These are phyloP conservation scores for Lantana camara DNA, from an alignment of 257 asterid genomes.

Conservation along the genomic window DNA sequence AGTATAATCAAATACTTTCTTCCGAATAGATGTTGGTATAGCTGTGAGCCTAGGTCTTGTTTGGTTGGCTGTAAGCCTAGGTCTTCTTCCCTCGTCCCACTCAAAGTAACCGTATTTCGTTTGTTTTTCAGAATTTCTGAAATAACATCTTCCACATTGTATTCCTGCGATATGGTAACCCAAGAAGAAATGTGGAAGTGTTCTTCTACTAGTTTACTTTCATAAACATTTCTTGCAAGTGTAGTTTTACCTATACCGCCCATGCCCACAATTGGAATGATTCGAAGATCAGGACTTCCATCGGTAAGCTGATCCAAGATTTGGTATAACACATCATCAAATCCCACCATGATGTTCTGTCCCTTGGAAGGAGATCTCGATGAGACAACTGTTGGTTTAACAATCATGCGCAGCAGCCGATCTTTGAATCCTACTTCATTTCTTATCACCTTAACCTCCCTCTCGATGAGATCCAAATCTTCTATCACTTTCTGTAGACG, in stretches of 20 bases:
- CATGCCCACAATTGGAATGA: constrained; percentile 26
- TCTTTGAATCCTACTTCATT: background rate
- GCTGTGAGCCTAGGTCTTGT: too few relatives aligned
- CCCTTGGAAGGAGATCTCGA: background rate
- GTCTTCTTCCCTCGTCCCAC: background rate
- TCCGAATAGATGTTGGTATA: background rate
- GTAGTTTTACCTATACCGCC: constrained; percentile 34
- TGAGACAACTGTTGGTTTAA: background rate
- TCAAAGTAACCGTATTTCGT: background rate
- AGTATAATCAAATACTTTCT: constrained; percentile 20
- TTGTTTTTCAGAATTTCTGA: background rate
- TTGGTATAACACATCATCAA: background rate
- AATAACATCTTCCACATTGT: background rate
- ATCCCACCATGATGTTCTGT: background rate
- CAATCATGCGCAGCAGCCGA: background rate
- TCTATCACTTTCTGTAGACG: background rate
- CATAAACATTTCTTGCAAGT: constrained; percentile 22
- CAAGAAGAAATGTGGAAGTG: constrained; percentile 17
- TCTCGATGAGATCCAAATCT: constrained; percentile 3
- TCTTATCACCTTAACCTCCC: constrained; percentile 10
- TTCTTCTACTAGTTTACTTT: background rate
- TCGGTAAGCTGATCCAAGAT: constrained; percentile 14
- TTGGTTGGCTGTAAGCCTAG: too few relatives aligned
- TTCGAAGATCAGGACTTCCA: background rate
- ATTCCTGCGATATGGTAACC: constrained; percentile 23